Conservation (phyloP, 129 eudicot genomes). For the Saussurea involucrata region DNA sequence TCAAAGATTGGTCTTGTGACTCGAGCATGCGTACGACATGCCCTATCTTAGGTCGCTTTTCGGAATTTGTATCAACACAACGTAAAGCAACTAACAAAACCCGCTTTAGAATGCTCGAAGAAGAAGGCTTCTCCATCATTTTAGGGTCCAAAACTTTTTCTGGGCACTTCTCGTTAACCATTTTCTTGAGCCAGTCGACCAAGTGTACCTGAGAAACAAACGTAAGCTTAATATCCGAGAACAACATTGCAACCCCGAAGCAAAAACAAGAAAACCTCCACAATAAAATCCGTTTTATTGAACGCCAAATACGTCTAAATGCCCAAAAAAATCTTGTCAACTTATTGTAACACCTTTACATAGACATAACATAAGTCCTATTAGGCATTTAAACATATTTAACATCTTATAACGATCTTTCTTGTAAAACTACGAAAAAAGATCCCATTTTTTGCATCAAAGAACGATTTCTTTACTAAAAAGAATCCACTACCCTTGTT, state of each 20-base stretch:
- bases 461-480: not conserved
- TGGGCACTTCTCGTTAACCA: slow-evolving; percentile 43
- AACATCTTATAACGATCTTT: slow-evolving; percentile 2
- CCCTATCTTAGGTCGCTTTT: slow-evolving; percentile 66
- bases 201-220: slow-evolving; percentile 46
- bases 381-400: not conserved
- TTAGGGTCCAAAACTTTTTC: slow-evolving; percentile 71
- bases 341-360: not conserved
- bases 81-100: slow-evolving; percentile 45
- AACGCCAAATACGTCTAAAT: too few relatives aligned
- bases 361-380: too few relatives aligned
- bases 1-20: slow-evolving; percentile 42
- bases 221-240: not conserved
- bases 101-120: slow-evolving; percentile 49
- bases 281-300: not conserved
- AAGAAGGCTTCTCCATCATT: slow-evolving; percentile 50
- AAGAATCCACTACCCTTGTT: not conserved
- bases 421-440: not conserved
- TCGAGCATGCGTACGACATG: slow-evolving; percentile 74
- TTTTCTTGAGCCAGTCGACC: slow-evolving; percentile 62
- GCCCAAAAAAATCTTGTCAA: not conserved
- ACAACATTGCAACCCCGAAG: not conserved
- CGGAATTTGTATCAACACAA: slow-evolving; percentile 49
- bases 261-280: not conserved
- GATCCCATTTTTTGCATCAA: not conserved